These are phyloP conservation scores for Prunus dulcis DNA, from an alignment of 306 rosid species.

Conservation along the genomic window DNA sequence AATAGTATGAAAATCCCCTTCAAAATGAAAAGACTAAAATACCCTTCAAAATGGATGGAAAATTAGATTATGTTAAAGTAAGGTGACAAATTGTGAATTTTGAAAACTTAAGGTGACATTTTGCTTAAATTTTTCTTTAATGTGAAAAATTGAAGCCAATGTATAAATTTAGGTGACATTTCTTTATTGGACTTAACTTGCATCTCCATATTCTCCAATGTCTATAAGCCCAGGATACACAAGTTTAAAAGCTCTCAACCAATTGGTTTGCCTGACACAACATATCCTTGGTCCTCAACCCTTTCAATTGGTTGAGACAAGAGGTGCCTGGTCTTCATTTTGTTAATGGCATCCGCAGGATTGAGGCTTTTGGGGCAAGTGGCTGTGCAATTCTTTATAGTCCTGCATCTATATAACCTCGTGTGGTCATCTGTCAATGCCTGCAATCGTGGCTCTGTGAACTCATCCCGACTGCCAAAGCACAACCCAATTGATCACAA, in stretches of 20 bases:
- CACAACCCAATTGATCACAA: not conserved
- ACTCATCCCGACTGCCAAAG: conserved; percentile 27
- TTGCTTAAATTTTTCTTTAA: no score
- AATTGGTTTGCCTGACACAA: not conserved
- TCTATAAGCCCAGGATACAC: not conserved
- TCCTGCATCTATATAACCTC: conserved; percentile 25
- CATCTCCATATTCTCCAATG: not conserved
- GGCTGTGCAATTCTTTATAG: conserved; percentile 34
- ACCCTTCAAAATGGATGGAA: no score
- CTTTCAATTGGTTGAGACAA: not conserved
- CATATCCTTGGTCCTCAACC: not conserved
- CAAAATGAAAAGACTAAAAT: no score
- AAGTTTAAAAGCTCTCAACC: not conserved
- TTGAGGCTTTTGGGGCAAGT: conserved; percentile 39
- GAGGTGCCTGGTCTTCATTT: conserved; percentile 32
- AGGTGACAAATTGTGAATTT: no score
- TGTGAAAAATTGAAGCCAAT: no score
- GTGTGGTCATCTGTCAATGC: conserved; percentile 32
- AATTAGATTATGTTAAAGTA: no score
- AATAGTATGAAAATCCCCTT: no score
- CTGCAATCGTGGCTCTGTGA: conserved; percentile 22
- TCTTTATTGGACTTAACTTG: not conserved
- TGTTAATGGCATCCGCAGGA: conserved; percentile 36
- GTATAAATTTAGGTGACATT: no score
- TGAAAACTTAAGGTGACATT: no score